phyloP scores from a whole-genome alignment of 768 basidiomycete species.

The Ramaria rubella region DNA sequence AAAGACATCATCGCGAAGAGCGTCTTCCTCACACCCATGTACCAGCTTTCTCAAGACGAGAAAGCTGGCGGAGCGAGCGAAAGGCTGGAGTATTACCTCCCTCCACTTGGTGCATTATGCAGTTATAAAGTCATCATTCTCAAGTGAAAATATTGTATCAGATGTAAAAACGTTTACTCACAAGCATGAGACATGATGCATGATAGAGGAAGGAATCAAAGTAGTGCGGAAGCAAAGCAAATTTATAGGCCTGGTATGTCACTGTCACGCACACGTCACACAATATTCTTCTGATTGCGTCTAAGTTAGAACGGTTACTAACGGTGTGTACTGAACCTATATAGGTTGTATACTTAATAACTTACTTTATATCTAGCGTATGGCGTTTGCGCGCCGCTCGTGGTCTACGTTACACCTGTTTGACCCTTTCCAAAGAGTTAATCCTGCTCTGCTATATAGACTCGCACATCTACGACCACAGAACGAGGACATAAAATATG shows the following conservation, averaged over 20 bases:
- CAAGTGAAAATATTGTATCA: not conserved
- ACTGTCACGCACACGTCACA: not conserved
- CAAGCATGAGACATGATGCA: not conserved
- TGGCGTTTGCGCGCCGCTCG: not conserved
- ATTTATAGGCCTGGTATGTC: not conserved
- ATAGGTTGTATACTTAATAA: too few species aligned
- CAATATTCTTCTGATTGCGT: not conserved
- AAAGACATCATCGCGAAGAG: conserved; percentile 8
- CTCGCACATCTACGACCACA: not conserved
- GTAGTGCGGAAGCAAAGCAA: not conserved
- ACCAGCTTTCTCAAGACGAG: conserved; percentile 12
- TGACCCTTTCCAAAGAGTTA: not conserved
- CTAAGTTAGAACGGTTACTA: not conserved
- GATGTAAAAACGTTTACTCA: not conserved
- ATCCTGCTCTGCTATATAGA: not conserved
- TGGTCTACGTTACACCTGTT: not conserved
- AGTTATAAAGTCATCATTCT: conserved; percentile 5
- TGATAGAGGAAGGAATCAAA: not conserved
- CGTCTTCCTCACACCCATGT: conserved; percentile 4
- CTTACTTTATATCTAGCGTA: not conserved
- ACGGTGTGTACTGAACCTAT: too few species aligned
- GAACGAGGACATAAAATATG: conserved; percentile 3
- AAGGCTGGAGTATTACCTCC: conserved; percentile 9
- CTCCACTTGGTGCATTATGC: conserved; percentile 6
- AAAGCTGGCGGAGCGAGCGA: conserved; percentile 1